phyloP scores from a whole-genome alignment of 345 rosid species.

The Camelina sativa region DNA sequence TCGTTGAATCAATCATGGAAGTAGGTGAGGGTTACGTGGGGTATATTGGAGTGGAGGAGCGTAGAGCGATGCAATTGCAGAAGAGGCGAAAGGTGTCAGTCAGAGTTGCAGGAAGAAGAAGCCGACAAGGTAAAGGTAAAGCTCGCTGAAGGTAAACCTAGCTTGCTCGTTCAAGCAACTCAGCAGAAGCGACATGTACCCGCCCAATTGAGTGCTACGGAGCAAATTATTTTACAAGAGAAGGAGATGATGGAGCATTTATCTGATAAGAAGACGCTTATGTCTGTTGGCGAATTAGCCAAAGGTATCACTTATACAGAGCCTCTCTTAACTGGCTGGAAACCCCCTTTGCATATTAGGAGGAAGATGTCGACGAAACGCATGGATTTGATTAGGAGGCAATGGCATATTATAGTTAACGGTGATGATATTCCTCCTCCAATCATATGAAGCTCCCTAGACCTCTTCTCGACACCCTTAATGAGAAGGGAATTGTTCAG shows the following conservation, averaged over 20 bases:
- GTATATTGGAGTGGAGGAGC: too few species aligned
- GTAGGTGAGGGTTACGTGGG: too few species aligned
- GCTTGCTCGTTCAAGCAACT: too few species aligned
- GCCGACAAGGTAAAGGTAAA: too few species aligned
- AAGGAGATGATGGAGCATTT: constrained; percentile 92
- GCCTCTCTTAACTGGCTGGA: constrained; percentile 57
- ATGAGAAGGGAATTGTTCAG: neutral
- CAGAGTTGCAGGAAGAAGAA: too few species aligned
- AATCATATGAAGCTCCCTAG: constrained; percentile 74
- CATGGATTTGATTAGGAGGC: constrained; percentile 70
- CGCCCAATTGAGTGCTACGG: constrained; percentile 63
- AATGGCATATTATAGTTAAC: constrained; percentile 86
- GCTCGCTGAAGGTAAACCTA: too few species aligned
- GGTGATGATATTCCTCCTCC: constrained; percentile 93
- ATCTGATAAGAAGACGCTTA: constrained; percentile 80
- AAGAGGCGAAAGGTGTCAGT: too few species aligned
- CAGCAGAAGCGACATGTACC: constrained; percentile 37
- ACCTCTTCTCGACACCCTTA: constrained; percentile 51
- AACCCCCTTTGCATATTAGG: constrained; percentile 52
- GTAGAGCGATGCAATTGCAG: too few species aligned
- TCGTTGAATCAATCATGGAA: too few species aligned
- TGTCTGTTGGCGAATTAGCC: constrained; percentile 91
- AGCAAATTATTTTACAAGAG: constrained; percentile 84
- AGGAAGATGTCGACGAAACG: neutral
- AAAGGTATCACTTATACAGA: constrained; percentile 80